Evolutionary conservation across 2,329 filamentous ascomycete genomes (phyloP), one percentile per base, ranked within the genome.

Genomic region (Epichloe sp.): DNA sequence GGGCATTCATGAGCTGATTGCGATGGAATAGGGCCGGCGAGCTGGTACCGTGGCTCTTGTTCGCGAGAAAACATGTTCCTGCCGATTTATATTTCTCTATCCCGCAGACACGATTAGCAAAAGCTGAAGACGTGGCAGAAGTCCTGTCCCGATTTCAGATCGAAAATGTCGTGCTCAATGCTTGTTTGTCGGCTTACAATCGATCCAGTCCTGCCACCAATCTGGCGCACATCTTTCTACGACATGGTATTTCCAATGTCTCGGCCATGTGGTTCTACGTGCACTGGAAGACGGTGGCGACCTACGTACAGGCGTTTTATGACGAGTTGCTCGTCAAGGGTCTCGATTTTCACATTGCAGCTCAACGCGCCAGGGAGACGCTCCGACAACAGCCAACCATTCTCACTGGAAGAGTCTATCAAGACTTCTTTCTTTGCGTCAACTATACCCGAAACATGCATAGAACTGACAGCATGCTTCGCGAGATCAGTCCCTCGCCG

Each of bases 221-320:
- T 48, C 52, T 63, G 37, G 55, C 60, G n/a, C 59, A 62, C 54
- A 57, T 59, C 35, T 58, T 63, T n/a, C 51, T 63, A n/a, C 52
- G 52, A 47, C 56, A 57, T 34, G 61, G 61, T 42, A 54, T 62
- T 8, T 56, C 54, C 3, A 59, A 61, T 40, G 58, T 63, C 26
- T 62, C 59, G 19, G 60, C 60, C 55, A 62, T 63, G 60, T 63
- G 61, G 61, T 62, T 56, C 54, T 62, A 57, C 41, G 61, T 63
- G 31, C 58, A 62, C 53, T 62, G 56, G 58, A 56, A 59, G 54
- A 62, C 61, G 19, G 61, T 57, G 26, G 44, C 56, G 23, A 62
- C 60, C 11, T 63, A 62, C 44, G 57, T 63, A 5, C 56, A 60
- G 10, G 53, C 59, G 2, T 62, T 62, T 34, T 62, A 62, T 52